Percentiles rank a stretch among this genome's conserved stretches.
These are phyloP conservation scores for Taiwanofungus camphoratus DNA, from an alignment of 1,284 basidiomycete species.

Conservation along the genomic window DNA sequence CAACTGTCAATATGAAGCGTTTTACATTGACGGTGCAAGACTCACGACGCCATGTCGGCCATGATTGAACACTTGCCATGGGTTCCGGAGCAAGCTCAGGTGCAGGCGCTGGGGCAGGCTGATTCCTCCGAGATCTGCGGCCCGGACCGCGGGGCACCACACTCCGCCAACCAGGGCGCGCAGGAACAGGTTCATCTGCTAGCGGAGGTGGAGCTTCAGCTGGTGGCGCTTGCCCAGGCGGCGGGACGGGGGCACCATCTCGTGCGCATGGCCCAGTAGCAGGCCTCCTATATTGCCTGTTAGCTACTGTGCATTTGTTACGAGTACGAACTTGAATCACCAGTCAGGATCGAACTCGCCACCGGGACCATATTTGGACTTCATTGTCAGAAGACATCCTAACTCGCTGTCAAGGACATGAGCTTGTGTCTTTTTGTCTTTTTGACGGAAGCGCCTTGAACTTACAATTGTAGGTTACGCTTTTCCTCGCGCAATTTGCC, in stretches of 20 bases:
- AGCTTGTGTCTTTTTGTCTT: too few relatives aligned
- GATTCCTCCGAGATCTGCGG: conserved; percentile 6
- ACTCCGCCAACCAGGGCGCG: conserved; percentile 10
- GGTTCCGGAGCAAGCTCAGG: conserved; percentile 21
- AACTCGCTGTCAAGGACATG: conserved; percentile 46
- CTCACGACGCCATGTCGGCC: conserved; percentile 71
- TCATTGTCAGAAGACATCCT: conserved; percentile 57
- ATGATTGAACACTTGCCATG: conserved; percentile 32
- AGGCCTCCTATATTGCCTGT: conserved; percentile 43
- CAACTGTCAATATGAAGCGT: background rate
- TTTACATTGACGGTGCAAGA: conserved; percentile 2
- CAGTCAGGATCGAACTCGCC: conserved; percentile 73
- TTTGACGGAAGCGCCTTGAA: conserved; percentile 16
- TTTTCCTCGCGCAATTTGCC: conserved; percentile 71
- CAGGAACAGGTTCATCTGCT: conserved; percentile 6
- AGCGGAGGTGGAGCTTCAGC: conserved; percentile 22
- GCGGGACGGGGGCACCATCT: conserved; percentile 1
- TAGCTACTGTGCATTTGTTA: too few relatives aligned
- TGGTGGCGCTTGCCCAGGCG: conserved; percentile 5
- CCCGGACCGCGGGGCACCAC: conserved; percentile 1
- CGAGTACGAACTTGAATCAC: conserved; percentile 39
- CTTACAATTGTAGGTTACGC: conserved; percentile 66
- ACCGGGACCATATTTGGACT: conserved; percentile 67
- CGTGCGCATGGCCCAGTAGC: conserved; percentile 24
- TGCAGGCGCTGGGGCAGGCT: conserved; percentile 15